Evolutionary conservation across 1,284 basidiomycete genomes (phyloP), one percentile per base, ranked within the genome.

Genomic region (Tausonia pullulans): DNA sequence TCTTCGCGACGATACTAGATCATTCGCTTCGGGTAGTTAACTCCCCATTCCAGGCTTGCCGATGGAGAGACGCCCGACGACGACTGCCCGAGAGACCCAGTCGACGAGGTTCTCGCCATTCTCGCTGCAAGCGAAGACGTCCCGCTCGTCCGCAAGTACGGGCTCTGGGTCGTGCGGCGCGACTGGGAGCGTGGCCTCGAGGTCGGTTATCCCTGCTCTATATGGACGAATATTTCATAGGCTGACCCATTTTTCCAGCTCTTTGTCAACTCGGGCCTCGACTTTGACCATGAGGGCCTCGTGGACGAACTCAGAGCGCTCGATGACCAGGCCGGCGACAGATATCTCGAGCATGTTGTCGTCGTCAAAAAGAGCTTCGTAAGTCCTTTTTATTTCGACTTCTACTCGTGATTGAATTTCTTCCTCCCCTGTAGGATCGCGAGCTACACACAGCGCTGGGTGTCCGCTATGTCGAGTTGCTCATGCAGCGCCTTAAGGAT

Each of bases 291-390:
- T 51, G 70, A 69, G 5, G 64, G 68, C 13, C 68, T 79, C 45
- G 67, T 79, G 40, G 67, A 69, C 2, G 74, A 76, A 49, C 69
- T 80, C 52, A 66, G 70, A 5, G 27, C 62, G 5, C 72, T 77
- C 44, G 71, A 74, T 65, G 44, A 80, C 2, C 75, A 75, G 13
- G 84, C 84, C 1, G 89, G 84, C 3, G 78, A 82, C 52, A 81
- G 82, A 63, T 93, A 85, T 71, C 78, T 96, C 5, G 91, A 95
- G 71, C 83, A 88, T 72, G 78, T 92, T 0, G 84, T 93, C 1
- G 75, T 94, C 41, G 44, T 58, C 11, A 58, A 53, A 46, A 63
- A 63, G 41, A 43, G 39, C 45, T 44, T 59, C 44, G 58, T 59
- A 45, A n/a, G 58, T 46, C 3, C 16, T 45, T 16, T 48, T 52